Percentiles rank a stretch among this genome's conserved stretches.
Evolutionary conservation across 2,329 filamentous ascomycete genomes (phyloP).

Genomic region (Botrytis byssoidea): DNA sequence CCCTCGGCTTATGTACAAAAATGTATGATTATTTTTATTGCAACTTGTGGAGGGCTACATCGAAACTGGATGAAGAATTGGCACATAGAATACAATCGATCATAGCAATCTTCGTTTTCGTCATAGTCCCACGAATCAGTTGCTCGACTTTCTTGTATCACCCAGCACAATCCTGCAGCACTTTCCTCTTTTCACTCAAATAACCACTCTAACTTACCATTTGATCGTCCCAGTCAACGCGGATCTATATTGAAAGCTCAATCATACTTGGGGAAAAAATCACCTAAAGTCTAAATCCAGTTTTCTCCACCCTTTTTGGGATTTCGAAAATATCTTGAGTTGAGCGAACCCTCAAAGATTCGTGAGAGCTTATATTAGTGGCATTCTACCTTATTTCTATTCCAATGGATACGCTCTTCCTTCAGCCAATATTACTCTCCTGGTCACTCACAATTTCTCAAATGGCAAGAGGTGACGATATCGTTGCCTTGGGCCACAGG

Average conservation of each 20-base stretch:
- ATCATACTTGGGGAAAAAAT: background rate
- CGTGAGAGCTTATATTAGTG: too few species aligned
- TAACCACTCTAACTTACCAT: background rate
- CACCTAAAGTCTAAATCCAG: background rate
- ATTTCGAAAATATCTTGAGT: background rate
- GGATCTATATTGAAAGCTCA: background rate
- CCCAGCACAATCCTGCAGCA: background rate
- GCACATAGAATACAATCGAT: background rate
- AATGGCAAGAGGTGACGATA: too few species aligned
- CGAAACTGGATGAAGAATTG: background rate
- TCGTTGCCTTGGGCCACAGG: too few species aligned
- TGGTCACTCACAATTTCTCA: too few species aligned
- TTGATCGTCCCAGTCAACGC: too few species aligned
- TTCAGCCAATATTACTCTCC: too few species aligned
- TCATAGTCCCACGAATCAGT: background rate
- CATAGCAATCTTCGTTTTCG: background rate
- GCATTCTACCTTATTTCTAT: too few species aligned
- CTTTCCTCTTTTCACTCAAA: background rate
- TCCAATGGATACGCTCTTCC: too few species aligned
- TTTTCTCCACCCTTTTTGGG: background rate
- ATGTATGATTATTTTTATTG: background rate
- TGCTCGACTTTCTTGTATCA: background rate
- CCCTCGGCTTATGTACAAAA: conserved; percentile 5
- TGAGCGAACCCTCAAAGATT: background rate
- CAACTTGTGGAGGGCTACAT: background rate